Percentiles rank a stretch among this genome's conserved stretches.
Conservation (phyloP, 2,329 filamentous ascomycete genomes). For the Alternaria sp. region DNA sequence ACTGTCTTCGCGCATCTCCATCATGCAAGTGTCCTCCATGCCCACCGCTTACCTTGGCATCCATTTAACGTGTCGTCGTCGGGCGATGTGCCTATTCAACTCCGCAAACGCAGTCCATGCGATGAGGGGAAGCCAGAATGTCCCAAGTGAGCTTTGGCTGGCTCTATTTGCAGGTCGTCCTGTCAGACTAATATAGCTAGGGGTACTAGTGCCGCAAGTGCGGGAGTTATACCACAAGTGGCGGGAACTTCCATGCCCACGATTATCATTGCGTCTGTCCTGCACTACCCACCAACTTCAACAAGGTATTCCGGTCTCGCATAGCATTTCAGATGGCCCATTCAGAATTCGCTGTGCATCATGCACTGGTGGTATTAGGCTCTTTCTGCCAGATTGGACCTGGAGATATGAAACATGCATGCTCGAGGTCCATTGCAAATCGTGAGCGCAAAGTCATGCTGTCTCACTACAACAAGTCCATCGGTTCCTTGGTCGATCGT, state of each 20-base stretch:
- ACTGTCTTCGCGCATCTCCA: background rate
- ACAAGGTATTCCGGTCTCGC: slow-evolving; percentile 54
- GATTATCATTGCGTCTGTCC: slow-evolving; percentile 51
- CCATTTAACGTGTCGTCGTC: slow-evolving; percentile 11
- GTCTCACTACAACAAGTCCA: slow-evolving; percentile 55
- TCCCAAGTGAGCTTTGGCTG: slow-evolving; percentile 23
- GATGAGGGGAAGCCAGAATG: slow-evolving; percentile 35
- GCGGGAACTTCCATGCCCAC: slow-evolving; percentile 10
- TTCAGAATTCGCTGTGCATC: slow-evolving; percentile 54
- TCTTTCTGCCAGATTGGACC: slow-evolving; percentile 44
- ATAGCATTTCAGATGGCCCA: slow-evolving; percentile 54
- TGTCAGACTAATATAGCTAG: slow-evolving; percentile 22
- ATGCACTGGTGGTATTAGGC: slow-evolving; percentile 56
- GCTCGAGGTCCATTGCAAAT: slow-evolving; percentile 16
- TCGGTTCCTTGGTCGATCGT: slow-evolving; percentile 45
- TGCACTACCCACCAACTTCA: slow-evolving; percentile 48
- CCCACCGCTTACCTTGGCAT: background rate
- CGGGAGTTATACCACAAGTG: slow-evolving; percentile 35
- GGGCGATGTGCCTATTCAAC: background rate
- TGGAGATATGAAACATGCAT: slow-evolving; percentile 35
- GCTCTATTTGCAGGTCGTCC: background rate
- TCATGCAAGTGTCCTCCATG: background rate
- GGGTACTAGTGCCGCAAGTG: slow-evolving; percentile 43
- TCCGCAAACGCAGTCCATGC: slow-evolving; percentile 27
- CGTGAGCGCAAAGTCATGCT: slow-evolving; percentile 41